Evolutionary conservation across 352 stramenopile genomes (phyloP).

Genomic region (Globisporangium carolinianum): DNA sequence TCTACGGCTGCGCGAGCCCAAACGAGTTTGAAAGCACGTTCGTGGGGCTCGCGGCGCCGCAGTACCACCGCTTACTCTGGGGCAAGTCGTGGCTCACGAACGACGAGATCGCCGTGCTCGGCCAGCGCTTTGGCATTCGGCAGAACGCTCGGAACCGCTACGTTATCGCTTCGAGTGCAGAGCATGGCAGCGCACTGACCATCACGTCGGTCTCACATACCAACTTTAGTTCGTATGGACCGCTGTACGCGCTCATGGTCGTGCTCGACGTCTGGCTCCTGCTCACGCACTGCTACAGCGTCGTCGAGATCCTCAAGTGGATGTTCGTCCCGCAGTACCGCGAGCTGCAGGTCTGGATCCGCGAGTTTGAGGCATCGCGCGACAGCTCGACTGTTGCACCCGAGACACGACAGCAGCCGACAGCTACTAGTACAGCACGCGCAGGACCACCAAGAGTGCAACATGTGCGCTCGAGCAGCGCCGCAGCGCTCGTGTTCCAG

Average conservation of each 20-base stretch:
- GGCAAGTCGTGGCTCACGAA: slow-evolving; percentile 16
- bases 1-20: slow-evolving; percentile 20
- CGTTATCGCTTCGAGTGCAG: slow-evolving; percentile 5
- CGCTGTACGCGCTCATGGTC: slow-evolving; percentile 20
- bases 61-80: slow-evolving; percentile 7
- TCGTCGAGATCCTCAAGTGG: slow-evolving; percentile 21
- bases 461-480: background rate
- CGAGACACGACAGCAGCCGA: background rate
- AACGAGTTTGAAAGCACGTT: slow-evolving; percentile 14
- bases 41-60: slow-evolving; percentile 8
- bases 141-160: slow-evolving; percentile 19
- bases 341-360: slow-evolving; percentile 18
- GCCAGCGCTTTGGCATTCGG: slow-evolving; percentile 14
- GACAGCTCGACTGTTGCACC: slow-evolving; percentile 1
- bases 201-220: slow-evolving; percentile 7
- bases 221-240: slow-evolving; percentile 15
- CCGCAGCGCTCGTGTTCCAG: background rate
- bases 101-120: slow-evolving; percentile 13
- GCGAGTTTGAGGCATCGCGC: slow-evolving; percentile 11
- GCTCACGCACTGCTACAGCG: slow-evolving; percentile 16
- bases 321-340: slow-evolving; percentile 15
- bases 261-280: slow-evolving; percentile 15
- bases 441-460: background rate
- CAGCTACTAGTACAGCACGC: too few relatives aligned
- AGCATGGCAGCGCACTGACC: background rate